These are phyloP conservation scores for Coix lacrymajobi DNA, from an alignment of 176 grass and related monocot genomes.

Conservation along the genomic window DNA sequence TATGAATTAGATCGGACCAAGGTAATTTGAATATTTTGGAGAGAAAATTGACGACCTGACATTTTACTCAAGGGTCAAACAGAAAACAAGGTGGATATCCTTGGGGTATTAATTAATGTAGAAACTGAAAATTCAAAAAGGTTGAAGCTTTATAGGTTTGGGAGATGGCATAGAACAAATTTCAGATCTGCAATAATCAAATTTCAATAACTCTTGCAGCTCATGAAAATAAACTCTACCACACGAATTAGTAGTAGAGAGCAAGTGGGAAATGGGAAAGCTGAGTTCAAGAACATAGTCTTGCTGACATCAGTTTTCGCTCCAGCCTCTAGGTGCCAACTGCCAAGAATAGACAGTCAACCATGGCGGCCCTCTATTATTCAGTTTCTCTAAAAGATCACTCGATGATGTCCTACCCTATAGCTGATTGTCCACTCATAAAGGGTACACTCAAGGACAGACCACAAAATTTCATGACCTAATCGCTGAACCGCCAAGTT, in stretches of 20 bases:
- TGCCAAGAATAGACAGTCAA: not conserved
- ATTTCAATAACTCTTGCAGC: not conserved
- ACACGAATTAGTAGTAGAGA: not conserved
- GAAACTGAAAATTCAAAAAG: no score
- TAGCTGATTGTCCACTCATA: not conserved
- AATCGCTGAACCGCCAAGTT: not conserved
- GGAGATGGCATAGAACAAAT: no score
- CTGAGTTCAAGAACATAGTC: not conserved
- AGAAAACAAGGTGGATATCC: no score
- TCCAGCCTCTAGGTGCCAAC: no score
- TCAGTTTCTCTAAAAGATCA: not conserved
- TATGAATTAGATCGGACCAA: no score
- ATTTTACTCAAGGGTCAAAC: no score
- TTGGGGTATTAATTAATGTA: no score
- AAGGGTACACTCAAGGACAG: not conserved
- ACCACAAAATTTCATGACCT: not conserved
- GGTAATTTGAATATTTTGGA: no score
- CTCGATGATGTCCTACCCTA: not conserved
- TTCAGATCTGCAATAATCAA: not conserved
- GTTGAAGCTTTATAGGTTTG: no score
- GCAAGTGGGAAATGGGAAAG: not conserved
- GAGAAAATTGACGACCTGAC: no score
- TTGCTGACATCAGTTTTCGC: not conserved
- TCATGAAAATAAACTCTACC: not conserved
- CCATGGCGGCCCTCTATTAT: slow-evolving; percentile 8